Base-by-base conservation (phyloP, 352 stramenopile species). In the Phytophthora cryptogea region DNA sequence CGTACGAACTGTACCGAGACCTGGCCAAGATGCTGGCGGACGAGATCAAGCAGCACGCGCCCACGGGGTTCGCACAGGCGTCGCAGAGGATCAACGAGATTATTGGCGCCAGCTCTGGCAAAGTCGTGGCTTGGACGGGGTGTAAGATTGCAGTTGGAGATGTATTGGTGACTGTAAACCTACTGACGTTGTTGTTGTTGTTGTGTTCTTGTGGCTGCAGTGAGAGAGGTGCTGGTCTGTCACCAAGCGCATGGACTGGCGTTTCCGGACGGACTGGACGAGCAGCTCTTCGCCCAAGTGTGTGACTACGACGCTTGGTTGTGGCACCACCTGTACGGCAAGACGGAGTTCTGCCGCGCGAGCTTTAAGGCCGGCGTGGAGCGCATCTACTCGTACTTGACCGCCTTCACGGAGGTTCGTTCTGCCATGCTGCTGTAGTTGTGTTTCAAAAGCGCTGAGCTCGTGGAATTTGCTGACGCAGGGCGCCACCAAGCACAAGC, bases 241-340 rank as follows among this genome's bases (percentile, higher is more conserved):
- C 74, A 69, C 20, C 64, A 74, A n/a, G 76, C 84, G 14, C 83
- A 94, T 45, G 76, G 72, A 7, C 42, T 92, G 3, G 45, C 74
- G 1, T 72, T 90, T 49, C 83, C 85, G 0, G 61, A 76, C 8
- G 83, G 81, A 2, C 51, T 92, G 16, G 66, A 77, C 36, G 33
- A 74, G 9, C 76, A 87, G 40, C 68, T 92, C 11, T 92, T 90
- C 31, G 54, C 66, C 4, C 73, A 85, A 39, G 78, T 92, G 26
- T 70, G 77, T 49, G 68, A 87, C 20, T 80, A 86, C 11, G 82
- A 91, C 40, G 83, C 78, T 6, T 91, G 81, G 83, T 50, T 92
- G 41, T 94, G 81, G 85, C 74, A 90, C 35, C 77, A 74, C 8
- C 56, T 91, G 11, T 92, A 92, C 63, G 74, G 80, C 44, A 86